Base-by-base conservation (phyloP, 2,329 filamentous ascomycete species). In the Penicillium italicum region DNA sequence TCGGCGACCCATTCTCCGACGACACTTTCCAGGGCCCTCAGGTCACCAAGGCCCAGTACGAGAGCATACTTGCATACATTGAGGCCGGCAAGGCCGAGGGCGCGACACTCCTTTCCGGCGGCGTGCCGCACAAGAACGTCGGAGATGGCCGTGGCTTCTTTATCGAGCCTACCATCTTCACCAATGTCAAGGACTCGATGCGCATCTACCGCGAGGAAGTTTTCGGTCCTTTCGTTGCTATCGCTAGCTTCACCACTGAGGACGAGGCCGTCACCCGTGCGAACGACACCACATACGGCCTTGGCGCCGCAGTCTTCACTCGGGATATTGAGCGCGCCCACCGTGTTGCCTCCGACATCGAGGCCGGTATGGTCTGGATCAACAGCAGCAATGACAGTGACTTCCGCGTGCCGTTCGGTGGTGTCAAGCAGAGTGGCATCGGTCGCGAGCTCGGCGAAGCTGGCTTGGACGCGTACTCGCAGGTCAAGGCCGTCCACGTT, bases 301-400 rank as follows among this genome's bases (percentile, higher is more conserved):
- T 72, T 8, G 70, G 70, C 9, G 70, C 70, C 14, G 70, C 70
- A n/a, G 34, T 72, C 30, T 72, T 72, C 63, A 72, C 70, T 0
- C 76, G 82, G 62, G 82, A 89, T 66, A 82, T 89, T 63, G 82
- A 82, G 64, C 82, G 81, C 61, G 86, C 84, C 3, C 80, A 83
- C 66, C 77, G 81, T 1, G 72, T 84, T 3, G 76, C 79, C 2
- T 73, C 77, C 3, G 75, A 78, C 44, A 76, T 90, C 43, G 85
- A 89, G 69, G 81, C 83, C 12, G 87, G 87, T 30, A 88, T 87
- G 80, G 85, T 89, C 4, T 87, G 85, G 76, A 82, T 89, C 67
- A 89, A 89, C 64, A 82, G 78, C 62, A 80, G 79, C 71, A 81
- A 78, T 54, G 74, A 77, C 61, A 70, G 70, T 44, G 71, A 76